Evolutionary conservation across 2,329 filamentous ascomycete species (phyloP).

Genomic region (Pestalotiopsis sp.): DNA sequence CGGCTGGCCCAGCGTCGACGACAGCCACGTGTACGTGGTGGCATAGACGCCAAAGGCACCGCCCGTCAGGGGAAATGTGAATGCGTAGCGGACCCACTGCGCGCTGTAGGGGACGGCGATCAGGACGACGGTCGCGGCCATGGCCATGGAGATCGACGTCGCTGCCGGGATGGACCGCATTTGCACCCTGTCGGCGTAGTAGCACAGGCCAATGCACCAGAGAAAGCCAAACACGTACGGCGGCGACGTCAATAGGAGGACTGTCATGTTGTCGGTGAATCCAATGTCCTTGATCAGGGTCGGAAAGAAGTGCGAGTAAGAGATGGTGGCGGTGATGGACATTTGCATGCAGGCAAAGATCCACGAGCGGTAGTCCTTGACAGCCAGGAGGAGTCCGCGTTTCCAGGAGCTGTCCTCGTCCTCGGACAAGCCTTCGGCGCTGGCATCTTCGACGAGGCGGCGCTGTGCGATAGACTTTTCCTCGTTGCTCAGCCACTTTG

Average conservation of each 20-base stretch:
- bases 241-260: neutral
- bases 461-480: slow-evolving; percentile 8
- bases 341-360: slow-evolving; percentile 6
- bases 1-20: slow-evolving; percentile 9
- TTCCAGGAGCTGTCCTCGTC: neutral
- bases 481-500: slow-evolving; percentile 8
- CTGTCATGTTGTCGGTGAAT: neutral
- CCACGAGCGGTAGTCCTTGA: slow-evolving; percentile 4
- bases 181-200: slow-evolving; percentile 7
- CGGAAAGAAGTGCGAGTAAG: slow-evolving; percentile 7
- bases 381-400: neutral
- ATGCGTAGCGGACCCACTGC: slow-evolving; percentile 15
- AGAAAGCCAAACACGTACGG: neutral
- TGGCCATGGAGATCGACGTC: neutral
- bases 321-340: neutral
- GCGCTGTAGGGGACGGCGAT: slow-evolving; percentile 1
- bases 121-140: neutral
- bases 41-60: slow-evolving; percentile 15
- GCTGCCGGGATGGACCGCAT: neutral
- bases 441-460: slow-evolving; percentile 1
- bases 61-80: slow-evolving; percentile 12
- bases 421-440: slow-evolving; percentile 1
- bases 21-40: slow-evolving; percentile 15
- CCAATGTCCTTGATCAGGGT: slow-evolving; percentile 7
- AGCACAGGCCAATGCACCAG: neutral